A percentile compares a stretch with the other conserved stretches of the same genome.
Conservation (phyloP, 2,329 filamentous ascomycete genomes). For the Paracorniculantispora psalliotae region DNA sequence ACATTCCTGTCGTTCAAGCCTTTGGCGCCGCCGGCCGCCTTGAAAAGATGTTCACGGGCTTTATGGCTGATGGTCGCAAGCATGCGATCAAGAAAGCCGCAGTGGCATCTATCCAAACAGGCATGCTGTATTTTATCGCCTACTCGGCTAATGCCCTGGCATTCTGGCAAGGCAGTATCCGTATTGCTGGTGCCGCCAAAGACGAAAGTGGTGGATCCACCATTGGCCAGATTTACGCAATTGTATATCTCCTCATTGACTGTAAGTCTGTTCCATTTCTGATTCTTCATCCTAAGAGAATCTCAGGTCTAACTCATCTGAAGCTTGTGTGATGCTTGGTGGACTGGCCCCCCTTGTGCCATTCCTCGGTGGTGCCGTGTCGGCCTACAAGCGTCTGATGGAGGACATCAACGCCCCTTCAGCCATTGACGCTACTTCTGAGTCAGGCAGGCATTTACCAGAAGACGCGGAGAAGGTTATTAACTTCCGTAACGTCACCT, state of each 20-base stretch:
- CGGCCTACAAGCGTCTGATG: constrained; percentile 48
- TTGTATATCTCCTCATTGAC: constrained; percentile 51
- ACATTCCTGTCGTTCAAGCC: constrained; percentile 49
- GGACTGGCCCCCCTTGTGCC: constrained; percentile 54
- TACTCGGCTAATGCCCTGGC: constrained; percentile 59
- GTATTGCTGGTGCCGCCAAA: constrained; percentile 24
- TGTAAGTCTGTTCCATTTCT: constrained; percentile 20
- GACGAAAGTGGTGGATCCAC: constrained; percentile 30
- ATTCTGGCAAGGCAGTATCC: constrained; percentile 58
- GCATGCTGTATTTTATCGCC: constrained; percentile 58
- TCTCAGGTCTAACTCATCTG: constrained; percentile 8
- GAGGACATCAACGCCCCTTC: constrained; percentile 46
- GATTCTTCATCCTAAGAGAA: background rate
- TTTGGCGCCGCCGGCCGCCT: constrained; percentile 48
- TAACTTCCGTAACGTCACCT: constrained; percentile 29
- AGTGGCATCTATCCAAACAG: constrained; percentile 50
- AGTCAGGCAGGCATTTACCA: constrained; percentile 34
- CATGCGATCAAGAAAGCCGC: constrained; percentile 52
- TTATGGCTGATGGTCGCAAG: constrained; percentile 40
- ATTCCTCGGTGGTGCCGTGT: constrained; percentile 48
- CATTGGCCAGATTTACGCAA: constrained; percentile 44
- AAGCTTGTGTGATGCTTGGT: constrained; percentile 53
- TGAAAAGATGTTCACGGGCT: constrained; percentile 40
- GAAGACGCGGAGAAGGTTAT: constrained; percentile 22
- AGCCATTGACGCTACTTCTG: constrained; percentile 32